Conservation (phyloP, 2,329 filamentous ascomycete genomes). For the Fusarium scirpi region DNA sequence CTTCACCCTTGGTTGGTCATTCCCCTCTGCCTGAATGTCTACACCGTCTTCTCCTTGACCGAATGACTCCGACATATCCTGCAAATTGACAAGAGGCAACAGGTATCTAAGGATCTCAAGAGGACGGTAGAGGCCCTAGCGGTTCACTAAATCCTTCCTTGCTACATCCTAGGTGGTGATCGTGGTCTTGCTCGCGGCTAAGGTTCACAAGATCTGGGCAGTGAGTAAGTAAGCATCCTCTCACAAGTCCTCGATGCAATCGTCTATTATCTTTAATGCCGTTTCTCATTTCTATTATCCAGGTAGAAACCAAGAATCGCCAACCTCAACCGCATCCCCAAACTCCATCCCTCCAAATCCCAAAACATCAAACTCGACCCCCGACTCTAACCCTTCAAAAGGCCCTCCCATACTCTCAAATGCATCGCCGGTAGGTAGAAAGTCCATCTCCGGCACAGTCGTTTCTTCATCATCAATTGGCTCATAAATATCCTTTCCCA, state of each 20-base stretch:
- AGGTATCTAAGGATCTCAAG: no score
- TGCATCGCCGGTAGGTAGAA: conserved; percentile 3
- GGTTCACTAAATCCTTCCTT: no score
- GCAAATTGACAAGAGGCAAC: no score
- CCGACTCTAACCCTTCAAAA: conserved; percentile 24
- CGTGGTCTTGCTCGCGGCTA: background rate
- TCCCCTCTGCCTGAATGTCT: no score
- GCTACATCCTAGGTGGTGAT: no score
- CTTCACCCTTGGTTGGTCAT: no score
- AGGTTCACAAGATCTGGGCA: background rate
- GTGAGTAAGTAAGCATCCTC: background rate
- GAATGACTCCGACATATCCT: no score
- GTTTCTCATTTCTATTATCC: background rate
- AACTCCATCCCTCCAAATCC: conserved; percentile 16
- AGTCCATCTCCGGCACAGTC: conserved; percentile 14
- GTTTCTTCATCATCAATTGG: conserved; percentile 5
- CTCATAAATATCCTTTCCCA: conserved; percentile 15
- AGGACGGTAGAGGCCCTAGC: no score
- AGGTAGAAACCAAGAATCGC: background rate
- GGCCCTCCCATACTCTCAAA: conserved; percentile 27
- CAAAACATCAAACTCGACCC: conserved; percentile 12
- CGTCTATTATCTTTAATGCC: background rate
- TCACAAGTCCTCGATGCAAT: background rate
- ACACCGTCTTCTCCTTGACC: no score
- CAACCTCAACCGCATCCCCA: background rate